These are phyloP conservation scores for Tolypocladium guangdongense DNA, from an alignment of 2,329 filamentous ascomycete species.

Conservation along the genomic window DNA sequence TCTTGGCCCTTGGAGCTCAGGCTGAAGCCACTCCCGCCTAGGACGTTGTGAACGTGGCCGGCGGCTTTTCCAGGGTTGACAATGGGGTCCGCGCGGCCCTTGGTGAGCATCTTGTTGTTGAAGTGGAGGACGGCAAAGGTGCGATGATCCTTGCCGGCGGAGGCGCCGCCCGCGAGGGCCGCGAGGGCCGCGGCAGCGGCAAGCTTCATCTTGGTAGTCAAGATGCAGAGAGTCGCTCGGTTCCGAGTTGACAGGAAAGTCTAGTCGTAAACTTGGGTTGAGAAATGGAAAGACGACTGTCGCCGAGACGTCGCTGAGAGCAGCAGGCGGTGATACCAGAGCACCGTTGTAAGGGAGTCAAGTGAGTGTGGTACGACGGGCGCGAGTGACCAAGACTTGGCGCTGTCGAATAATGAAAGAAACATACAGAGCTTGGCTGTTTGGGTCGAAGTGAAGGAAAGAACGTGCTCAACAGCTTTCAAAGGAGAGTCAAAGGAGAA, in stretches of 20 bases:
- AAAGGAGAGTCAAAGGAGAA: conserved; percentile 1
- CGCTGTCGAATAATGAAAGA: conserved; percentile 17
- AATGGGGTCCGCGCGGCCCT: conserved; percentile 57
- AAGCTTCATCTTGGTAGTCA: conserved; percentile 23
- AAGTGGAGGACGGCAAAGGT: conserved; percentile 63
- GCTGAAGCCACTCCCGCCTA: conserved; percentile 59
- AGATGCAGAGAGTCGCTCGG: background rate
- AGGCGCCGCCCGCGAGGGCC: conserved; percentile 25
- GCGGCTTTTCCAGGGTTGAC: conserved; percentile 48
- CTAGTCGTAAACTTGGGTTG: background rate
- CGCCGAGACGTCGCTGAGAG: background rate
- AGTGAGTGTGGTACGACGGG: conserved; percentile 14
- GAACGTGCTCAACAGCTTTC: conserved; percentile 23
- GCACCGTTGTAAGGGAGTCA: conserved; percentile 15
- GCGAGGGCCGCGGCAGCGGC: conserved; percentile 19
- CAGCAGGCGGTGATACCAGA: conserved; percentile 19
- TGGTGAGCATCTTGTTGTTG: conserved; percentile 52
- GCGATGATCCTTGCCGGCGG: conserved; percentile 32
- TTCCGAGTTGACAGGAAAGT: background rate
- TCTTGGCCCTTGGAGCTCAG: conserved; percentile 49
- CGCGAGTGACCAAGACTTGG: conserved; percentile 11
- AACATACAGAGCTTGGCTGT: conserved; percentile 17
- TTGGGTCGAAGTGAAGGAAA: conserved; percentile 17
- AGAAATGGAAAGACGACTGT: background rate
- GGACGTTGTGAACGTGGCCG: conserved; percentile 58